phyloP scores from a whole-genome alignment of 768 basidiomycete genomes.

The Podaxis sp. region DNA sequence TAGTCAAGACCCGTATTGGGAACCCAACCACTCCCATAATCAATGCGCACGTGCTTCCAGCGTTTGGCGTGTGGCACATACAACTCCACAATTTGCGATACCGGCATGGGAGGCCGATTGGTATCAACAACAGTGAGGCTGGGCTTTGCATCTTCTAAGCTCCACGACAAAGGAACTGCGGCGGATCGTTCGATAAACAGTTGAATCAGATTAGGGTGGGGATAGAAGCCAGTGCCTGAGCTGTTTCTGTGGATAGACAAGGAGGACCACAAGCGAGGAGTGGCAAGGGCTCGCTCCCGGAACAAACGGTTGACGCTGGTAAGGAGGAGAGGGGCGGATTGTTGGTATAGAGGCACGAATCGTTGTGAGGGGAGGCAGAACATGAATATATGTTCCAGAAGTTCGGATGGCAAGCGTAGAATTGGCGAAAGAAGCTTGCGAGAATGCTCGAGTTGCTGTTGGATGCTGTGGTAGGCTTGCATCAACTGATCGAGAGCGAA shows the following conservation, averaged over 20 bases:
- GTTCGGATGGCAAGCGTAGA: conserved; percentile 3
- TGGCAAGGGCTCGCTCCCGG: conserved; percentile 13
- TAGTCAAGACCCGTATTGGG: conserved; percentile 13
- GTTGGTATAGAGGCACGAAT: conserved; percentile 9
- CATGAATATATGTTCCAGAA: conserved; percentile 9
- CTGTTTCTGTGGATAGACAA: conserved; percentile 15
- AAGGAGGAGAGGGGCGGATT: conserved; percentile 9
- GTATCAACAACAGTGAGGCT: conserved; percentile 12
- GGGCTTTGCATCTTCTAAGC: conserved; percentile 16
- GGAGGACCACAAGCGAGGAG: conserved; percentile 19
- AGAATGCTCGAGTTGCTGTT: conserved; percentile 11
- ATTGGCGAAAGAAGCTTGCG: conserved; percentile 11
- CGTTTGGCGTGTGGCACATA: conserved; percentile 22
- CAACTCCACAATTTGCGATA: conserved; percentile 19
- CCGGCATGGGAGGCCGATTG: conserved; percentile 11
- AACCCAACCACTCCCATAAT: conserved; percentile 18
- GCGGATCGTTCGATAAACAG: conserved; percentile 24
- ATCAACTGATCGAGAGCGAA: conserved; percentile 1
- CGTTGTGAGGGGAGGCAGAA: conserved; percentile 9
- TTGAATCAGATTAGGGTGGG: conserved; percentile 11
- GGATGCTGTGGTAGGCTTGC: neutral
- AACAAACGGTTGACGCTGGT: conserved; percentile 12
- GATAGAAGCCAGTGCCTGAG: conserved; percentile 9
- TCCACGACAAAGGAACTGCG: conserved; percentile 21
- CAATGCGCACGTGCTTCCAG: conserved; percentile 21